Evolutionary conservation across 1,284 basidiomycete species (phyloP), one percentile per base, ranked within the genome.

Genomic region (Ceratobasidium theobromae): DNA sequence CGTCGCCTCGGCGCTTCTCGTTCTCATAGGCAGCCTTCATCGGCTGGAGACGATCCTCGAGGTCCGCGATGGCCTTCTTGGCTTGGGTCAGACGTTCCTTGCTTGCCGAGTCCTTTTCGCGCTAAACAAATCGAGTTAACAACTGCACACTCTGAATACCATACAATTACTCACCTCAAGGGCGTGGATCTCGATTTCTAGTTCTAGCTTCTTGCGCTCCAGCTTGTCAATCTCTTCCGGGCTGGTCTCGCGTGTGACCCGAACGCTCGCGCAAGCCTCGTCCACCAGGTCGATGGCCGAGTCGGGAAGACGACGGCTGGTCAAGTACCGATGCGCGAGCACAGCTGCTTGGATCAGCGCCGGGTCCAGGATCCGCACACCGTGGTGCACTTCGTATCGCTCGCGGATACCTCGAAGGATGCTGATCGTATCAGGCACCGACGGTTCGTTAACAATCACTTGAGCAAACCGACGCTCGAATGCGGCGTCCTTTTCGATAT

Each of bases 111-210:
- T 99, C 96, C 78, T 96, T 97, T 75, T 95, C 93, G 69, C 93
- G 84, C 77, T 72, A 51, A 58, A 53, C 23, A 33, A 21, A 18
- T 54, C 35, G 35, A 53, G 53, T 52, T 49, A 43, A 18, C 23
- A 28, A 32, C 27, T 12, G 14, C 9, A 21, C 12, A 30, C 27
- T 45, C 43, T 53, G 55, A 11, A 46, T 52, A 60, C 18, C 40
- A 35, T 38, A 32, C 4, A n/a, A 43, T 53, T 21, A 70, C 70
- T 40, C 58, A 74, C 70, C 69, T 98, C 91, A 55, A 98, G 81
- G 6, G 96, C 97, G 74, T 98, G 95, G 30, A 98, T 91, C 75
- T 98, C 96, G 40, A 99, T 90, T 75, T 98, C 92, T 52, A 99
- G 83, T 74, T 97, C 92, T 46, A 99, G 86, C 76, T 94, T 95